phyloP scores from a whole-genome alignment of 2,329 filamentous ascomycete genomes.

The Exutisphaerella laricina region DNA sequence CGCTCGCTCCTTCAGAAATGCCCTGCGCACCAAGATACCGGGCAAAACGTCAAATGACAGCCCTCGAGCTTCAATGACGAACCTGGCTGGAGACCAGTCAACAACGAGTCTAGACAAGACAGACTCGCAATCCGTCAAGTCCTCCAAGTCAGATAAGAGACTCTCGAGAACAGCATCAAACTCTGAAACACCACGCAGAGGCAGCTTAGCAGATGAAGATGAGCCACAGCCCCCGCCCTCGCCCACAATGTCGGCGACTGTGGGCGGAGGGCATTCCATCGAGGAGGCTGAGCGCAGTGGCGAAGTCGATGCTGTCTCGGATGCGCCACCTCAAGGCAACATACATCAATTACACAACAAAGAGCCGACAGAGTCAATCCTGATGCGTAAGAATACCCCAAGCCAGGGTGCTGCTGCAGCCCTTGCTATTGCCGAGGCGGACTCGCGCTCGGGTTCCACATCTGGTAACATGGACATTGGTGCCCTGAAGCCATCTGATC shows the following conservation, averaged over 20 bases:
- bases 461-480: constrained; percentile 71
- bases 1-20: constrained; percentile 73
- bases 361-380: constrained; percentile 79
- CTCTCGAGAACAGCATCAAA: constrained; percentile 20
- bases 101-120: constrained; percentile 53
- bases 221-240: constrained; percentile 64
- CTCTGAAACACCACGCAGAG: constrained; percentile 34
- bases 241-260: constrained; percentile 70
- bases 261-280: constrained; percentile 69
- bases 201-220: constrained; percentile 25
- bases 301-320: constrained; percentile 91
- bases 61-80: constrained; percentile 66
- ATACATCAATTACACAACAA: constrained; percentile 50
- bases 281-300: constrained; percentile 75
- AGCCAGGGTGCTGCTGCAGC: constrained; percentile 27
- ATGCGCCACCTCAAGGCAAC: constrained; percentile 70
- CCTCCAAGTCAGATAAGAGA: constrained; percentile 42
- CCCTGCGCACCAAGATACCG: constrained; percentile 83
- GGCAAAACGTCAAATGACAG: constrained; percentile 65
- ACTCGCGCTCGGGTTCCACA: constrained; percentile 31
- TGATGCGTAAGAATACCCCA: constrained; percentile 59
- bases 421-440: constrained; percentile 19
- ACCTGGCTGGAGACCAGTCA: constrained; percentile 50
- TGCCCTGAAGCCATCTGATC: constrained; percentile 84
- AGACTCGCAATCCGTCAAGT: constrained; percentile 70